Percentiles rank a stretch among this genome's conserved stretches.
These are phyloP conservation scores for Euclidium syriacum DNA, from an alignment of 345 rosid species.

Conservation along the genomic window DNA sequence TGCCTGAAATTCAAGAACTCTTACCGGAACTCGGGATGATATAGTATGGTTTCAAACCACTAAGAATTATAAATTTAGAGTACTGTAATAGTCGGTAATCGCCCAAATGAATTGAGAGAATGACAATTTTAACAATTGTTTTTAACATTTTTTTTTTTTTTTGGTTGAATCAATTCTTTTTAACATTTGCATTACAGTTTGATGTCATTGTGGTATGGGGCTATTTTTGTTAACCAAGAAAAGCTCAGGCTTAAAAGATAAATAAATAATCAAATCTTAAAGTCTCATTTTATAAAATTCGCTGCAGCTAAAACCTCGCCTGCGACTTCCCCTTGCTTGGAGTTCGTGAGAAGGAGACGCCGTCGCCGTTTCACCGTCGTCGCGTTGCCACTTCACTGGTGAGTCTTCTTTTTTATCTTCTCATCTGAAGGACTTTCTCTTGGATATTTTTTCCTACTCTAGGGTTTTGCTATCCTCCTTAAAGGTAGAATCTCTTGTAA, in stretches of 20 bases:
- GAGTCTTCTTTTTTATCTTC: not conserved
- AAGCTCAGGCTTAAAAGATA: not conserved
- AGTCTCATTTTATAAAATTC: not conserved
- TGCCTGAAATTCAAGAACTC: no score
- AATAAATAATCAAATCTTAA: not conserved
- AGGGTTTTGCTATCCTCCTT: not conserved
- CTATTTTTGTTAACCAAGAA: not conserved
- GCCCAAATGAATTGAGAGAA: no score
- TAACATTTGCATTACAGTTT: no score
- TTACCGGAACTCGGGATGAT: no score
- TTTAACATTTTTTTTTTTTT: conserved; percentile 4
- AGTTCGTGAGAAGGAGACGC: conserved; percentile 5
- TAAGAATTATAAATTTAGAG: no score
- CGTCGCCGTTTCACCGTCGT: conserved; percentile 6
- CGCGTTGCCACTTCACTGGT: not conserved
- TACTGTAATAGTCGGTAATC: no score
- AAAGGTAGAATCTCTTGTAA: not conserved
- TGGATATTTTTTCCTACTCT: not conserved
- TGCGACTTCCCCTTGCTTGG: not conserved
- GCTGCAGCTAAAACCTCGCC: conserved; percentile 13
- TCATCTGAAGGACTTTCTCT: not conserved
- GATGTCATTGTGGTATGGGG: not conserved
- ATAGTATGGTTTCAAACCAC: no score
- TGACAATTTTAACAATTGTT: no score
- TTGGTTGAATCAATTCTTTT: conserved; percentile 45